Evolutionary conservation across 352 stramenopile genomes (phyloP).

Genomic region (Pythium aphanidermatum): DNA sequence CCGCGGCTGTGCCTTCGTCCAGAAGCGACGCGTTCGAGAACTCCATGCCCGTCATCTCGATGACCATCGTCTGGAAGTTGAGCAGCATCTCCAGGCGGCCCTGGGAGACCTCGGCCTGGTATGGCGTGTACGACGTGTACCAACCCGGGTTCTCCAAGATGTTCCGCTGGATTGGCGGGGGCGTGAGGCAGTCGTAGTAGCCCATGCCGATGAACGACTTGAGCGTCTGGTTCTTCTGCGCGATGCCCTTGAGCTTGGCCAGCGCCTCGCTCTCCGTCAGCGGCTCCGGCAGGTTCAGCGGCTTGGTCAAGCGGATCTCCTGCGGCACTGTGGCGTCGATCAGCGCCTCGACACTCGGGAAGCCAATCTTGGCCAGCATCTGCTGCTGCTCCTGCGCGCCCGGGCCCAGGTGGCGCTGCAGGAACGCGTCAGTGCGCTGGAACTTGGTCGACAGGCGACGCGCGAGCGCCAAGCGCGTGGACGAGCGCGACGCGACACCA

Average conservation of each 20-base stretch:
- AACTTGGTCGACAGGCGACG: conserved; percentile 23
- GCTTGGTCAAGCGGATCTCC: conserved; percentile 82
- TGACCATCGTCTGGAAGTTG: conserved; percentile 99
- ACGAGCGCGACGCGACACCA: conserved; percentile 11
- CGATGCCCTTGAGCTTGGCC: conserved; percentile 84
- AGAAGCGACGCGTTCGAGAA: conserved; percentile 97
- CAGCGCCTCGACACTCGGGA: conserved; percentile 91
- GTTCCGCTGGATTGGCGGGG: conserved; percentile 95
- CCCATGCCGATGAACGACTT: conserved; percentile 98
- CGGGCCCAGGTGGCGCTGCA: conserved; percentile 87
- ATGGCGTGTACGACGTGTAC: conserved; percentile 98
- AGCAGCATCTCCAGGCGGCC: conserved; percentile 98
- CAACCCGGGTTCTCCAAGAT: conserved; percentile 98
- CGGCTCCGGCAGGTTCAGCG: conserved; percentile 57
- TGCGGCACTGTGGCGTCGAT: conserved; percentile 92
- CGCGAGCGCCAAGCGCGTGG: background rate
- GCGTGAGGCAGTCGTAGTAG: conserved; percentile 97
- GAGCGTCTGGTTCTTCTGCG: conserved; percentile 94
- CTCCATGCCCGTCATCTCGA: conserved; percentile 94
- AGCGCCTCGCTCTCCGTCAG: conserved; percentile 93
- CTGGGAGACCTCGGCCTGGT: conserved; percentile 99
- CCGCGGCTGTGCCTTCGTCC: conserved; percentile 98
- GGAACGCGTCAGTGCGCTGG: conserved; percentile 51
- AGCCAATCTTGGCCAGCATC: conserved; percentile 94
- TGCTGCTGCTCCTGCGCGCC: conserved; percentile 77